Evolutionary conservation across 2,329 filamentous ascomycete genomes (phyloP).

Genomic region (Verticillium nubilum): DNA sequence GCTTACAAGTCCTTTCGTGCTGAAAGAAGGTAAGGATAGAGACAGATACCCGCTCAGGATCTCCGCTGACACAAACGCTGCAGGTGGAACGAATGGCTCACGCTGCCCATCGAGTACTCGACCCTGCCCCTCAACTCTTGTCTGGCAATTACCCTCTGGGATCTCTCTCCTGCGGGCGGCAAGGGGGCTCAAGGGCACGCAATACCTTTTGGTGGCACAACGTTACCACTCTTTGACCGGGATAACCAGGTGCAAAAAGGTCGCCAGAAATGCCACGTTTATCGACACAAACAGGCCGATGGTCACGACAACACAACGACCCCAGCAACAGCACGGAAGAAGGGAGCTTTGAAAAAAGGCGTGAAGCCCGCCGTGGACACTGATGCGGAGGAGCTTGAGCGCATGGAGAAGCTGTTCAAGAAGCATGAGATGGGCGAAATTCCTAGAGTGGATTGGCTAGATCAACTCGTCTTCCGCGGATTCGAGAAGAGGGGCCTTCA

Average conservation of each 20-base stretch:
- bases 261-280: constrained; percentile 81
- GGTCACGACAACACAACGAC: constrained; percentile 77
- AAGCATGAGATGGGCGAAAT: constrained; percentile 99
- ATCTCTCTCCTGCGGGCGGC: constrained; percentile 75
- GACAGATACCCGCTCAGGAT: background rate
- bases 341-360: constrained; percentile 43
- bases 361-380: constrained; percentile 53
- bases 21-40: constrained; percentile 49
- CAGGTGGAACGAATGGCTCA: constrained; percentile 95
- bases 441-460: constrained; percentile 87
- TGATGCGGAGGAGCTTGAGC: constrained; percentile 77
- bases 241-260: constrained; percentile 91
- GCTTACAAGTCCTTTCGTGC: constrained; percentile 86
- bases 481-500: constrained; percentile 72
- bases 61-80: constrained; percentile 10
- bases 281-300: constrained; percentile 79
- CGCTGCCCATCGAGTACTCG: constrained; percentile 78
- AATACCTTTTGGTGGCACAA: constrained; percentile 91
- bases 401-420: constrained; percentile 86
- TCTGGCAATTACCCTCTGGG: constrained; percentile 92
- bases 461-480: constrained; percentile 86
- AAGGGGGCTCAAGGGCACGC: constrained; percentile 67
- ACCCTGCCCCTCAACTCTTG: constrained; percentile 76
- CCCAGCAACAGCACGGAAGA: constrained; percentile 59
- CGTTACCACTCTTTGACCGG: constrained; percentile 83